Base-by-base conservation (phyloP, 1,284 basidiomycete species). In the Apiotrichum brassicae region DNA sequence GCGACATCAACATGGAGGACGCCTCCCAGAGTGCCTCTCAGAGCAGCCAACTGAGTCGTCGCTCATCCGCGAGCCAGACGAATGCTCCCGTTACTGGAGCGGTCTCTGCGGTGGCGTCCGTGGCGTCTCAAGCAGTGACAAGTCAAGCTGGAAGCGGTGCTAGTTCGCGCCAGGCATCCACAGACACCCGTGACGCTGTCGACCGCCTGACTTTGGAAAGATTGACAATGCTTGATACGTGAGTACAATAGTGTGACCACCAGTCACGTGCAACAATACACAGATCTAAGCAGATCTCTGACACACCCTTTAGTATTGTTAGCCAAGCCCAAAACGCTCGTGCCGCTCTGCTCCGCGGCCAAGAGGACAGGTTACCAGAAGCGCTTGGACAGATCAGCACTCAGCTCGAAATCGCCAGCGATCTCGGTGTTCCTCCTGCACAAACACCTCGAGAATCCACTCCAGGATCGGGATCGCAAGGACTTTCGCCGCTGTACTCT, bases 331-430 rank as follows among this genome's bases (percentile, higher is more conserved):
- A 68, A 39, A 61, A 47, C 18, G 68, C 68, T 3, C 66, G 62
- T 34, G 59, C 61, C 20, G 69, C 67, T 11, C 37, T 71, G 16
- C 48, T 71, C 4, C 56, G 63, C 6, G 69, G 69, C 4, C 52
- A 65, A 39, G 60, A 67, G 23, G 57, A 61, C 19, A 59, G 60
- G 22, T 57, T 66, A 0, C 66, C 65, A 3, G 58, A 63, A 12
- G 67, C 61, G 25, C 57, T 71, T 1, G 62, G 63, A 19, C 56
- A 66, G 25, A 52, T 71, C 48, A 66, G 61, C 37, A 61, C 57
- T 34, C 66, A 71, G 36, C 62, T 71, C 4, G 69, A 71, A 19
- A 54, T 61, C 20, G 68, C 66, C 12, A 61, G 56, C 41, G 66
- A 71, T 45, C 53, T 71, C 4, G 66, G 66, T 3, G 61, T 66